Evolutionary conservation across 176 grass and related monocot species (phyloP).

Genomic region (Aegilops tauschii): DNA sequence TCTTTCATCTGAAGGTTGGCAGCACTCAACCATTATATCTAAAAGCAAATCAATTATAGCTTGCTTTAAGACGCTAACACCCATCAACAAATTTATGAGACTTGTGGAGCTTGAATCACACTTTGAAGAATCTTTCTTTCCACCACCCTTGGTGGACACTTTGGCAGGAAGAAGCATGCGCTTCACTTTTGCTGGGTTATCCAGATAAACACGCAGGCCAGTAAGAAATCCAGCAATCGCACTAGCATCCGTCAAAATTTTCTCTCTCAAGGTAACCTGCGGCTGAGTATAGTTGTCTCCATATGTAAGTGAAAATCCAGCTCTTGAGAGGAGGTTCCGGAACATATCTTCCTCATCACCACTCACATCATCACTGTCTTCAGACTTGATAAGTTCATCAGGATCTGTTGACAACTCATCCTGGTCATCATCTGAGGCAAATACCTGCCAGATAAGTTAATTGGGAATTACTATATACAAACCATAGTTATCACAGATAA

Average conservation of each 20-base stretch:
- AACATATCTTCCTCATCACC: conserved; percentile 82
- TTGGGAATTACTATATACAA: conserved; percentile 23
- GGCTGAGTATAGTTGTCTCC: conserved; percentile 66
- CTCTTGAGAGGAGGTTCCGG: conserved; percentile 66
- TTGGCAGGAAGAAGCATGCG: conserved; percentile 78
- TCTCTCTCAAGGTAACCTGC: conserved; percentile 72
- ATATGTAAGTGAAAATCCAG: conserved; percentile 80
- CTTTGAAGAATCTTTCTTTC: conserved; percentile 59
- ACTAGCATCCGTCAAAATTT: conserved; percentile 75
- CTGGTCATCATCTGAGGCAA: conserved; percentile 88
- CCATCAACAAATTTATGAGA: conserved; percentile 85
- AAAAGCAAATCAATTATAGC: conserved; percentile 93
- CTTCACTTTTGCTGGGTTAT: conserved; percentile 83
- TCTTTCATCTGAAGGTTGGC: conserved; percentile 76
- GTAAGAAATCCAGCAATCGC: conserved; percentile 87
- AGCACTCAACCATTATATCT: conserved; percentile 98
- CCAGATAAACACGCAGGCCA: conserved; percentile 78
- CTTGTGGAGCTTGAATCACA: conserved; percentile 54
- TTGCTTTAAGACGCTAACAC: conserved; percentile 84
- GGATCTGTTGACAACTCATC: conserved; percentile 82
- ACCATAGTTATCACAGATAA: background rate
- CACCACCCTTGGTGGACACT: conserved; percentile 51
- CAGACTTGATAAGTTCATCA: conserved; percentile 79
- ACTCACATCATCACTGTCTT: conserved; percentile 68
- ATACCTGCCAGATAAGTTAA: conserved; percentile 63